Base-by-base conservation (phyloP, 2,329 filamentous ascomycete genomes). In the Stagonosporopsis vannaccii region DNA sequence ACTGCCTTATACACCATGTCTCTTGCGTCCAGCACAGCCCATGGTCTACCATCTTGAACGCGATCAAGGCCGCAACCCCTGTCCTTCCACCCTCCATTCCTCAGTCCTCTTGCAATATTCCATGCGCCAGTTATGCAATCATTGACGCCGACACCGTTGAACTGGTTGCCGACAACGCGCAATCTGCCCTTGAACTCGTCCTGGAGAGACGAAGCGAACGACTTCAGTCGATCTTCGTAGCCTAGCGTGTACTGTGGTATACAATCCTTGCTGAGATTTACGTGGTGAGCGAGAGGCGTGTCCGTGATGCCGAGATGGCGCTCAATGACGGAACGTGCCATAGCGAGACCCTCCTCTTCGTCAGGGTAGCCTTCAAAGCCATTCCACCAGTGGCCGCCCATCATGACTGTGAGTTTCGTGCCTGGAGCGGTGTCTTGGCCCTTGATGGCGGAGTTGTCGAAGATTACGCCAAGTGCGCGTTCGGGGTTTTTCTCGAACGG, bases 351-450 rank as follows among this genome's bases (percentile, higher is more conserved):
- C 62, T 90, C 83, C 13, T 87, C 80, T 59, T 87, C 82, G 46
- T 84, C 79, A 0, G 92, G 92, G 54, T 85, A 85, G 35, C 80
- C 78, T 2, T 75, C 69, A 79, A 83, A 87, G 55, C 80, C 84
- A 72, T 92, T 83, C 91, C 91, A 98, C 84, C 91, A 92, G 77
- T 97, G 92, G 1, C 95, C 95, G 56, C 95, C 95, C 53, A 99
- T 81, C 87, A 99, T 96, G 66, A 98, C 90, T 15, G 94, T 97
- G 49, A 98, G 77, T 75, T 96, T 97, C 13, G 92, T 96, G 22
- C 91, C 92, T 0, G 74, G 70, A 1, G 75, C 81, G 4, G 77
- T 80, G 70, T 89, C 85, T 65, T 85, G 81, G 17, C 82, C 84
- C 44, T 76, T 69, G n/a, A 81, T 78, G 17, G 84, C 84, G 61